Evolutionary conservation across 2,329 filamentous ascomycete species (phyloP), one percentile per base, ranked within the genome.

Genomic region (Pezicula neosporulosa): DNA sequence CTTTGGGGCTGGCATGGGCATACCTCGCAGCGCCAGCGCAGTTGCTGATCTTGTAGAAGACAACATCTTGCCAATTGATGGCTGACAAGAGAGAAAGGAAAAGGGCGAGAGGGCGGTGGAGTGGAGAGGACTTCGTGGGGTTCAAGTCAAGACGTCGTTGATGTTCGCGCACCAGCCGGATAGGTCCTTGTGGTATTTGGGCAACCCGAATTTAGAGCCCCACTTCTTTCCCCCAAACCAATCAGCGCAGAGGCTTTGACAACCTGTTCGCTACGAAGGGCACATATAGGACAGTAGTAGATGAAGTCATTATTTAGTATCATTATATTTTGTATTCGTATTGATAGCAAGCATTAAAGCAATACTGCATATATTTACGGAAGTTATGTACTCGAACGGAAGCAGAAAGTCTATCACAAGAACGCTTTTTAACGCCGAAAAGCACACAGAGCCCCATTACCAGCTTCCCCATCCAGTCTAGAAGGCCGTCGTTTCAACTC

Each of bases 11-110:
- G 21, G 21, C 12, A 39, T 19, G 16, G 19, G 48, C 60, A 54
- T 64, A 74, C 72, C 71, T 70, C 71, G 65, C 64, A 74, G 62
- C 51, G 68, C 72, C 65, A 74, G 60, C 50, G 70, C 62, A 61
- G 70, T 68, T 47, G 66, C 66, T 63, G 69, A 68, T 68, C 70
- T 67, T 49, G 71, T 69, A 53, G 67, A 68, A 55, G 70, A 68
- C 54, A 74, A 61, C 71, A 75, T 74, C 59, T 57, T 65, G 58
- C 46, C 53, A 54, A 54, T 55, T 56, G 45, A 35, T 27, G 39
- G 45, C 35, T 56, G 53, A 54, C 51, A 60, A 56, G 53, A 56
- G 33, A 57, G 50, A 57, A 56, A 54, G 48, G 52, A 57, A 61
- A 55, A 42, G 45, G 50, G 51, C 28, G 55, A 46, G 48, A 39